These are phyloP conservation scores for Ambrosia trifida DNA, from an alignment of 129 eudicot genomes.

Conservation along the genomic window DNA sequence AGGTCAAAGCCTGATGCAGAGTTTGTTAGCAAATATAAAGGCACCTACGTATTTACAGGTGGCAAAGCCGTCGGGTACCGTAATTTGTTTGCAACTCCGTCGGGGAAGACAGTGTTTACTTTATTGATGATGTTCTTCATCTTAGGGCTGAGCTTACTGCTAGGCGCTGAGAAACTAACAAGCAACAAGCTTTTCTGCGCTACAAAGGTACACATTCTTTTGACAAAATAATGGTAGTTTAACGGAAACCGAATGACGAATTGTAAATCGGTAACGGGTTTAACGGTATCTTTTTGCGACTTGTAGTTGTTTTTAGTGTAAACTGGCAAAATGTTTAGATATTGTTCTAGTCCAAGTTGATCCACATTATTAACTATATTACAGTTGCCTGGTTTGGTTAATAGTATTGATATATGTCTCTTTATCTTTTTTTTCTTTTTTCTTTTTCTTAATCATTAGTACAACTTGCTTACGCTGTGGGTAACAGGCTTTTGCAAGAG, in stretches of 20 bases:
- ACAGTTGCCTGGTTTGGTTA: too few relatives aligned
- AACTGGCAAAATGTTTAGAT: constrained; percentile 2
- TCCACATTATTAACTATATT: not conserved
- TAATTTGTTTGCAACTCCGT: constrained; percentile 63
- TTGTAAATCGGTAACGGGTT: constrained; percentile 14
- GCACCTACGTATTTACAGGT: constrained; percentile 64
- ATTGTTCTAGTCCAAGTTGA: not conserved
- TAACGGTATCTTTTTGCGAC: constrained; percentile 6
- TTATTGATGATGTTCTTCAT: constrained; percentile 64
- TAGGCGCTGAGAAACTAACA: constrained; percentile 38
- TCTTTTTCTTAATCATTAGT: too few relatives aligned
- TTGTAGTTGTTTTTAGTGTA: constrained; percentile 19
- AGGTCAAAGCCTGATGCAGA: constrained; percentile 54
- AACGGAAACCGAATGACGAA: constrained; percentile 17
- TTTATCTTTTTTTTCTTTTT: too few relatives aligned
- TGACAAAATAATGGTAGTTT: constrained; percentile 18
- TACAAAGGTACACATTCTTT: constrained; percentile 16
- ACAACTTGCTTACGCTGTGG: too few relatives aligned
- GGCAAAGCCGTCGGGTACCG: constrained; percentile 83
- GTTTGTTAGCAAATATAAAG: constrained; percentile 59
- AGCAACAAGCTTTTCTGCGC: constrained; percentile 4
- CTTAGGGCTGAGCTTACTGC: constrained; percentile 66
- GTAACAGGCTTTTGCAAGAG: too few relatives aligned
- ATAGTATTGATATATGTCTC: too few relatives aligned
- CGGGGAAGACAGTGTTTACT: constrained; percentile 60